Base-by-base conservation (phyloP, 352 stramenopile species). In the Globisporangium ultimum region DNA sequence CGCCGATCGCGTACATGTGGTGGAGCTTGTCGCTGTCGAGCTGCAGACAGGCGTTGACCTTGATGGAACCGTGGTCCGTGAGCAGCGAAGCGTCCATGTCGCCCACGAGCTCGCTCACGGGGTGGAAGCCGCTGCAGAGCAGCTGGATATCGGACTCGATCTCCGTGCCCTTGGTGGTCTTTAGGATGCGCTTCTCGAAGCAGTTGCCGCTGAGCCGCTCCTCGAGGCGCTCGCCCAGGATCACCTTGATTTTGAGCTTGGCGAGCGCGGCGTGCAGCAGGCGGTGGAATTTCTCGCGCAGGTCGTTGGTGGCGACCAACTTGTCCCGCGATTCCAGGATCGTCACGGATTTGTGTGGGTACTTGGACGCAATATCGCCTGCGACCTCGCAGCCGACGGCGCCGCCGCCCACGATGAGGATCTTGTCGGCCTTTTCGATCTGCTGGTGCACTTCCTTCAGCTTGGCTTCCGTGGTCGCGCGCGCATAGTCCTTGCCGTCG, bases 321-420 rank as follows among this genome's bases (percentile, higher is more conserved):
- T 70, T 55, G 0, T 67, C 56, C 3, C 55, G 49, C 13, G 48
- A 59, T n/a, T 86, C 68, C 24, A 87, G 36, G 47, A 89, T 78
- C 34, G 68, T 87, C 17, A 87, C 72, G n/a, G 48, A 51, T 55
- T 89, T 89, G 21, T n/a, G 38, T 2, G 79, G 70, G 64, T 72
- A 79, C 50, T 74, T 71, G 34, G 55, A 20, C 5, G 60, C 63
- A 53, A 87, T 84, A 24, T 84, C 76, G 11, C 61, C 79, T 0
- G 77, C 79, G 14, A 89, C 58, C 49, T 89, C 77, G 45, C 64
- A 75, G n/a, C 76, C 74, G 17, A 87, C 77, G 0, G 74, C 54
- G 13, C 79, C 79, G 20, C 79, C 79, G 1, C 79, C 79, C 0
- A 89, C 64, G 18, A 89, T 57, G 18, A 87, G 56, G 41, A 89